Conservation (phyloP, 2,329 filamentous ascomycete species). For the Clonostachys rhizophaga region DNA sequence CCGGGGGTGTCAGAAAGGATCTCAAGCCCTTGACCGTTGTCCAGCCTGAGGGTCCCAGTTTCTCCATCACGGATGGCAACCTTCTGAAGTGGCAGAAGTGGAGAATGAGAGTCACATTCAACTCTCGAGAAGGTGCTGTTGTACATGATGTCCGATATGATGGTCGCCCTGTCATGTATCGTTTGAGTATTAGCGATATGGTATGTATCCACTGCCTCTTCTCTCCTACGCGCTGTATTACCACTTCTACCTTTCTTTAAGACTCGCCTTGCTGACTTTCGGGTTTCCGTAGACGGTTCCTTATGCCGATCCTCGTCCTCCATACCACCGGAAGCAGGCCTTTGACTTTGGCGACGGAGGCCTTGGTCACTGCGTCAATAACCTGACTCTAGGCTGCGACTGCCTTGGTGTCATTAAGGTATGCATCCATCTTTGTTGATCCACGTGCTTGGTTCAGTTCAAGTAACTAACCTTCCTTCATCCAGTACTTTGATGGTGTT, state of each 20-base stretch:
- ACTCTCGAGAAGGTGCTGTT: slow-evolving; percentile 63
- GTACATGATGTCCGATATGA: slow-evolving; percentile 67
- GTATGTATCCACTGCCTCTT: background rate
- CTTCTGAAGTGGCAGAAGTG: slow-evolving; percentile 58
- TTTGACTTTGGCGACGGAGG: slow-evolving; percentile 69
- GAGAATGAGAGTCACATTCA: slow-evolving; percentile 65
- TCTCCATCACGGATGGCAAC: slow-evolving; percentile 34
- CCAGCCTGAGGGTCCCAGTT: slow-evolving; percentile 29
- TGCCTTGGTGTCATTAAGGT: slow-evolving; percentile 58
- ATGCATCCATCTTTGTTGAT: background rate
- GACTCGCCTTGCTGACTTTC: background rate
- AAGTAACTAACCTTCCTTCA: slow-evolving; percentile 11
- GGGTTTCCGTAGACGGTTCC: slow-evolving; percentile 37
- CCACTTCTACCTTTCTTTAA: background rate
- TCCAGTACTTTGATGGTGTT: slow-evolving; percentile 27
- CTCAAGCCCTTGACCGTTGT: slow-evolving; percentile 52
- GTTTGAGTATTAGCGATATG: slow-evolving; percentile 66
- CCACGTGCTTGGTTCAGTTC: slow-evolving; percentile 1
- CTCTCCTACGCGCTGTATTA: background rate
- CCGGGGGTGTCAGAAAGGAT: slow-evolving; percentile 35
- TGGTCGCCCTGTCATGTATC: slow-evolving; percentile 60
- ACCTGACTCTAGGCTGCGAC: slow-evolving; percentile 62
- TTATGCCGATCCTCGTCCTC: slow-evolving; percentile 59
- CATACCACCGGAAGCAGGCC: slow-evolving; percentile 62
- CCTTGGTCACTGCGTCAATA: slow-evolving; percentile 61